phyloP scores from a whole-genome alignment of 352 stramenopile species.

The Globisporangium takayamanum region DNA sequence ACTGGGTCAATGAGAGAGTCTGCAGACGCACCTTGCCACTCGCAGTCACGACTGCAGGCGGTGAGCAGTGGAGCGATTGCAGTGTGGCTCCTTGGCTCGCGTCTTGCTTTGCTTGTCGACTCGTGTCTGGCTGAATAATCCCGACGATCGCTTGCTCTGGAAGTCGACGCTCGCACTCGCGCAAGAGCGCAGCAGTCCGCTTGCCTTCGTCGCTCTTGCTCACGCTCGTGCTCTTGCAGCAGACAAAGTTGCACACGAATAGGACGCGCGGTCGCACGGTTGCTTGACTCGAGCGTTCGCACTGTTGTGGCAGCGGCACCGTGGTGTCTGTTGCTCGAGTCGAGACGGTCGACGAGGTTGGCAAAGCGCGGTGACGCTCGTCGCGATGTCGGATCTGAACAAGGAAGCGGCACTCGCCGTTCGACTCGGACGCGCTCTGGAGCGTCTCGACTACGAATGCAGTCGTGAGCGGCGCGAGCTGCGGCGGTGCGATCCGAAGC shows the following conservation, averaged over 20 bases:
- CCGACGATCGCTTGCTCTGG: constrained; percentile 5
- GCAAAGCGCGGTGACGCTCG: background rate
- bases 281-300: background rate
- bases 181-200: constrained; percentile 13
- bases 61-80: background rate
- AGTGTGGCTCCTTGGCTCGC: background rate
- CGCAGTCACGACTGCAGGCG: constrained; percentile 1
- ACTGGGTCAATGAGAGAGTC: background rate
- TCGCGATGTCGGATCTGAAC: constrained; percentile 8
- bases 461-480: background rate
- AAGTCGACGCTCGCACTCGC: constrained; percentile 8
- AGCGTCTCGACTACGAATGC: constrained; percentile 10
- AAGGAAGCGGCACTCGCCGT: constrained; percentile 8
- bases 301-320: background rate
- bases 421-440: constrained; percentile 1
- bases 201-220: constrained; percentile 12
- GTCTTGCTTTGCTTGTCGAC: background rate
- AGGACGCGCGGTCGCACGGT: constrained; percentile 10
- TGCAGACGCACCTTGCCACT: constrained; percentile 10
- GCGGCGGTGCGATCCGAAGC: constrained; percentile 5
- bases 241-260: constrained; percentile 29
- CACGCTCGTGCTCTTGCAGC: constrained; percentile 21
- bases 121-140: constrained; percentile 2
- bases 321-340: background rate
- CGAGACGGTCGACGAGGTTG: background rate